phyloP scores from a whole-genome alignment of 495 filamentous ascomycete genomes.

The Haplographium delicatum region DNA sequence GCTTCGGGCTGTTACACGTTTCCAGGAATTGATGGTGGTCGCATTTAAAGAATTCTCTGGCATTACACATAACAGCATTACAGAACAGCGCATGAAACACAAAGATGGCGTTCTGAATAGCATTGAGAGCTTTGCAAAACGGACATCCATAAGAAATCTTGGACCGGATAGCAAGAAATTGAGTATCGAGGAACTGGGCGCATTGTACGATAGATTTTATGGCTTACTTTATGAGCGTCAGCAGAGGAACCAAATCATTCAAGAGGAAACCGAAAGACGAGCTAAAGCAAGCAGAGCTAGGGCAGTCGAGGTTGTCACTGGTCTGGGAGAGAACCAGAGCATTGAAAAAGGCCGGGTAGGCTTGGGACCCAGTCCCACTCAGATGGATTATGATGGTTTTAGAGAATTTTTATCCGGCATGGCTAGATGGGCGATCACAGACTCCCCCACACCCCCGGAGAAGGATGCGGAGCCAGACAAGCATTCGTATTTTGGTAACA shows the following conservation, averaged over 20 bases:
- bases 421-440: conserved; percentile 84
- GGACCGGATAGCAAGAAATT: conserved; percentile 92
- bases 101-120: conserved; percentile 88
- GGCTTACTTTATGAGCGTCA: conserved; percentile 84
- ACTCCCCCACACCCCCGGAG: conserved; percentile 58
- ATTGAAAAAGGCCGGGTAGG: conserved; percentile 80
- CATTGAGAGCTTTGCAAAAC: conserved; percentile 95
- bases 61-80: conserved; percentile 88
- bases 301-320: conserved; percentile 38
- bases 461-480: conserved; percentile 38
- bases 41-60: conserved; percentile 96
- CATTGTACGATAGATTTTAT: conserved; percentile 91
- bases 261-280: conserved; percentile 66
- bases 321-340: conserved; percentile 38
- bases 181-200: conserved; percentile 75
- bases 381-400: conserved; percentile 97
- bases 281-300: conserved; percentile 54
- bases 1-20: conserved; percentile 83
- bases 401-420: conserved; percentile 87
- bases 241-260: conserved; percentile 69
- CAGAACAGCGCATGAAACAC: conserved; percentile 82
- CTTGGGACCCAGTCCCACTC: conserved; percentile 75
- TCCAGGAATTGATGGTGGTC: conserved; percentile 97
- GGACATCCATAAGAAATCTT: conserved; percentile 91
- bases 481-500: conserved; percentile 50